Base-by-base conservation (phyloP, 176 grass and related monocot genomes). In the Raddia guianensis region DNA sequence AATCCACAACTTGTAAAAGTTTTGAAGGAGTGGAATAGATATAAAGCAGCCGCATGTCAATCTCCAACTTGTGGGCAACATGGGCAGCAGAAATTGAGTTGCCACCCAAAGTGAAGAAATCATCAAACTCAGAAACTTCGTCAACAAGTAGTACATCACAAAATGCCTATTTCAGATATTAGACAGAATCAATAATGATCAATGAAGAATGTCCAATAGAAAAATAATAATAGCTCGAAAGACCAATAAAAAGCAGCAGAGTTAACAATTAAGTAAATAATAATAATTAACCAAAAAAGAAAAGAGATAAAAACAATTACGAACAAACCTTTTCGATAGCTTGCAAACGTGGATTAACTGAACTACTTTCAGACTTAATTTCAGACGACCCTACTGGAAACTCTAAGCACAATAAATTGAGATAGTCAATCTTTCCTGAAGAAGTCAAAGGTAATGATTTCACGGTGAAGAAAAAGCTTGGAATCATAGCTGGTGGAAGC, bases 51-150 rank as follows among this genome's bases (percentile, higher is more conserved):
- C 87, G 83, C 92, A 98, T 94, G 78, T 98, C 87, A 57, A 97
- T 90, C 49, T 79, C 87, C 78, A 98, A 87, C 63, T 89, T 91
- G 78, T 98, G 86, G 6, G 91, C 85, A 33, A 86, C 80, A 73
- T 92, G 92, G 5, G 95, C 95, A 8, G 95, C 92, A 83, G 87
- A 87, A 81, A 98, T 87, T 82, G 95, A 98, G 84, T 90, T 84
- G 85, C 95, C 92, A 52, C 95, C 95, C 80, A 89, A 77, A 35
- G 68, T 27, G 48, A 98, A 98, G 83, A 98, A 98, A 82, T 94
- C 90, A 85, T 94, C 95, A 87, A 72, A 73, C 7, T 98, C 92
- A 6, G 85, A 90, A 87, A 98, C 82, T 89, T 92, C 87, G 70
- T 89, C 53, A 74, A 94, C 71, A 44, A 72, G 87, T 57, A 98